These are phyloP conservation scores for Chlorencoelia australis DNA, from an alignment of 2,329 filamentous ascomycete genomes.

Conservation along the genomic window DNA sequence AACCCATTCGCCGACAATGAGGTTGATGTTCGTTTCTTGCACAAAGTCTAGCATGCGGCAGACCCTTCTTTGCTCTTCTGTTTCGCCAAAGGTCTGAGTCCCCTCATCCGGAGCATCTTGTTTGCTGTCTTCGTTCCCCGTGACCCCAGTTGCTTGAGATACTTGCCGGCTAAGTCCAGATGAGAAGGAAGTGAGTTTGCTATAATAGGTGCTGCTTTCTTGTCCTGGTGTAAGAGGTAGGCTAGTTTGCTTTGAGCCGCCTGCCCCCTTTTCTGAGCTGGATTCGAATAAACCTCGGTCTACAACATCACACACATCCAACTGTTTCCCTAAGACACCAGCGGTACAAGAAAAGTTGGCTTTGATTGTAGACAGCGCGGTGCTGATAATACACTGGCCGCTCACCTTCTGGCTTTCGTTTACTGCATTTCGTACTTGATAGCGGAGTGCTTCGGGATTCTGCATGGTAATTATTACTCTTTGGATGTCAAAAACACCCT, in stretches of 20 bases:
- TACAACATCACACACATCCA: constrained; percentile 24
- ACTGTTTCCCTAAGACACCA: constrained; percentile 22
- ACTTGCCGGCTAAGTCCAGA: constrained; percentile 5
- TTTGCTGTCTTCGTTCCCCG: constrained; percentile 5
- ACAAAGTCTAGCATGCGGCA: constrained; percentile 26
- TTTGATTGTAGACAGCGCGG: constrained; percentile 24
- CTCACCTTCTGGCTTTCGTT: constrained; percentile 22
- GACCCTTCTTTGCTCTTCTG: constrained; percentile 17
- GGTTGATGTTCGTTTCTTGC: constrained; percentile 20
- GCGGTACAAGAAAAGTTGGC: constrained; percentile 25
- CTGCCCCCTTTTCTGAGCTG: constrained; percentile 9
- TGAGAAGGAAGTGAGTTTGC: constrained; percentile 1
- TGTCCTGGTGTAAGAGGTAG: background rate
- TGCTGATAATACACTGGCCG: constrained; percentile 27
- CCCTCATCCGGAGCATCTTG: constrained; percentile 5
- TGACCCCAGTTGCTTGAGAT: background rate
- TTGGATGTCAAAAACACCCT: constrained; percentile 26
- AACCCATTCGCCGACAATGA: constrained; percentile 28
- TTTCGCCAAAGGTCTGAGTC: constrained; percentile 5
- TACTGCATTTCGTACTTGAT: constrained; percentile 20
- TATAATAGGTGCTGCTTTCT: constrained; percentile 5
- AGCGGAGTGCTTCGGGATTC: constrained; percentile 19
- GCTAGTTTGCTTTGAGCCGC: background rate
- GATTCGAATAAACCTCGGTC: constrained; percentile 20
- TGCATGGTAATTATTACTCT: constrained; percentile 24